Evolutionary conservation across 2,329 filamentous ascomycete genomes (phyloP).

Genomic region (Colletotrichum filicis): DNA sequence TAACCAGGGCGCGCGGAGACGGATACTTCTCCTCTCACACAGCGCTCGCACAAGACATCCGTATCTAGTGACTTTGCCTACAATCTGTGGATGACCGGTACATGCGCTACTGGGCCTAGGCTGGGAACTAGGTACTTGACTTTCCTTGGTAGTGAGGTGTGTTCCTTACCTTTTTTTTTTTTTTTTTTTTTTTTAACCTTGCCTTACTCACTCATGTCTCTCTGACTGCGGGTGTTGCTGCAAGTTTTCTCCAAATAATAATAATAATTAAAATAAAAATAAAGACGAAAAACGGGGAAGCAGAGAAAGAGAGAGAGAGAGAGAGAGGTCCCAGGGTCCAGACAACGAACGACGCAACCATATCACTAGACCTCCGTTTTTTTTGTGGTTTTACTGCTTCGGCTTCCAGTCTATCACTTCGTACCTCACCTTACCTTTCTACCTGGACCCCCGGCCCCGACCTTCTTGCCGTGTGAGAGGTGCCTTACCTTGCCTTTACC

Average conservation of each 20-base stretch:
- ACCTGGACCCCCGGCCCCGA: not conserved
- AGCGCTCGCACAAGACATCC: not conserved
- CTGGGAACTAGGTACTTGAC: not conserved
- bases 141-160: not conserved
- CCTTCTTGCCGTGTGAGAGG: not conserved
- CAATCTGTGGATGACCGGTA: not conserved
- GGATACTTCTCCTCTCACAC: not conserved
- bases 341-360: slow-evolving; percentile 37
- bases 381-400: slow-evolving; percentile 6
- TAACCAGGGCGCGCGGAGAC: not conserved
- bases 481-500: not conserved
- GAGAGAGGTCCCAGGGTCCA: slow-evolving; percentile 20
- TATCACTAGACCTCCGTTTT: slow-evolving; percentile 30
- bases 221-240: not conserved
- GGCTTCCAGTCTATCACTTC: slow-evolving; percentile 22
- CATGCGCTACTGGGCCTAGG: not conserved
- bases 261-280: not conserved
- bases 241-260: not conserved
- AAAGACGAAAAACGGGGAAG: slow-evolving; percentile 5
- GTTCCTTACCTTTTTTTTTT: not conserved
- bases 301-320: not conserved
- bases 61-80: not conserved
- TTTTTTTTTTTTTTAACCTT: not conserved
- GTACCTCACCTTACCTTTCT: slow-evolving; percentile 1
- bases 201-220: not conserved